phyloP scores from a whole-genome alignment of 2,329 filamentous ascomycete genomes.

The Coleophoma crateriformis region DNA sequence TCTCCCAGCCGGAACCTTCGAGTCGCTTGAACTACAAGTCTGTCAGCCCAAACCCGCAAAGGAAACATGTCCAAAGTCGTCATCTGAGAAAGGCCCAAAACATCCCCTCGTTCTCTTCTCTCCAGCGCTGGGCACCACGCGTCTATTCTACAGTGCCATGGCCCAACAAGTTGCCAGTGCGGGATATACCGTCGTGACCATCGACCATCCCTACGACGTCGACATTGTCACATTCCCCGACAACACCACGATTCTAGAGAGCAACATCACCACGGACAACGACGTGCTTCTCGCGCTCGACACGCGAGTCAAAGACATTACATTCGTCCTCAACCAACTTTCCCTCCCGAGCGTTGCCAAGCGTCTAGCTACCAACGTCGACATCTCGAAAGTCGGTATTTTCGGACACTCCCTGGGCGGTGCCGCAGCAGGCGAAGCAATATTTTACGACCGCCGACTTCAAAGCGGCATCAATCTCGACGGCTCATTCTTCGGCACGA shows the following conservation, averaged over 20 bases:
- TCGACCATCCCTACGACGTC: conserved; percentile 31
- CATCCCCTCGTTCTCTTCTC: conserved; percentile 29
- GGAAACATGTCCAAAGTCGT: no score
- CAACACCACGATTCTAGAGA: conserved; percentile 8
- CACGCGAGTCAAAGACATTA: conserved; percentile 15
- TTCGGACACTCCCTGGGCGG: conserved; percentile 30
- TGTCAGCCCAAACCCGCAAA: conserved; percentile 5
- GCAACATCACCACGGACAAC: conserved; percentile 10
- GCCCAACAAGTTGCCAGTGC: conserved; percentile 26
- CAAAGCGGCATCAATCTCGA: conserved; percentile 32
- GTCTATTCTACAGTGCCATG: conserved; percentile 25
- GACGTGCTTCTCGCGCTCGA: conserved; percentile 8
- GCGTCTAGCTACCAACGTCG: conserved; percentile 7
- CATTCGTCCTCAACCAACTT: conserved; percentile 19
- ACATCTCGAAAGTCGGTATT: conserved; percentile 23
- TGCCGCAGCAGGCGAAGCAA: conserved; percentile 26
- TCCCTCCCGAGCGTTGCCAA: background rate
- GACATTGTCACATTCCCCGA: conserved; percentile 28
- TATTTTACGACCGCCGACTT: conserved; percentile 25
- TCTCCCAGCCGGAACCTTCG: conserved; percentile 22
- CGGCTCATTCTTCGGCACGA: conserved; percentile 26
- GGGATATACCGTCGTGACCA: conserved; percentile 28
- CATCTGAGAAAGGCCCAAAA: background rate
- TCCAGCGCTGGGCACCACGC: conserved; percentile 20
- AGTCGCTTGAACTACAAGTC: conserved; percentile 16